Base-by-base conservation (phyloP, 2,329 filamentous ascomycete species). In the Trichoderma polysporum region DNA sequence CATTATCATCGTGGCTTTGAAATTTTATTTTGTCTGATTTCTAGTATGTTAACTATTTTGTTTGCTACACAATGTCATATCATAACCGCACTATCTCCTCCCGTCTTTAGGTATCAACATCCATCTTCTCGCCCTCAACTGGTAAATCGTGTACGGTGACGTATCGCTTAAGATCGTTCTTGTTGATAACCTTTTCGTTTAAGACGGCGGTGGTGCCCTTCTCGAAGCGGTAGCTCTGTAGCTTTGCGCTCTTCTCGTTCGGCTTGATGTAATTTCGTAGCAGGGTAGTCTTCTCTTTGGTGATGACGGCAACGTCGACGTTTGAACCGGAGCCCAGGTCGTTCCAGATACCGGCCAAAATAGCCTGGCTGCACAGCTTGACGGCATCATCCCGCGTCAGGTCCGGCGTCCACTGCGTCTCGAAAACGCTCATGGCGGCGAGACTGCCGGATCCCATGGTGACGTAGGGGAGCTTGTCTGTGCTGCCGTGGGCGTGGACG, bases 391-490 rank as follows among this genome's bases (percentile, higher is more conserved):
- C 91, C 73, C 88, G 85, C 70, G 86, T 90, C 77, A 97, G 79
- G 69, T 88, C 82, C 8, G 88, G 83, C 86, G 94, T 92, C 96
- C 96, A 99, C 81, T 90, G 90, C 58, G 94, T 96, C 85, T 99
- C 95, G 77, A 99, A 99, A 60, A 99, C 91, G 35, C 92, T 92
- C 95, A 99, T 99, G 77, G 95, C 95, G 31, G 95, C 95, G 72
- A 99, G 84, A 56, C 93, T 97, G 71, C 95, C 95, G 27, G 92
- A 97, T 64, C 95, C 95, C 95, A 99, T 99, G 71, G 96, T 99
- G 72, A 99, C 96, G 80, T 99, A 99, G 59, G 95, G 95, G 57
- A 99, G 90, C 85, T 98, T 99, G 84, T 99, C 95, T 69, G 95
- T 99, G 75, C 91, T 95, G 72, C 96, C 95, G 85, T 99, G 96